Conservation (phyloP, 805 yeast genomes). For the Candida jianshihensis region DNA sequence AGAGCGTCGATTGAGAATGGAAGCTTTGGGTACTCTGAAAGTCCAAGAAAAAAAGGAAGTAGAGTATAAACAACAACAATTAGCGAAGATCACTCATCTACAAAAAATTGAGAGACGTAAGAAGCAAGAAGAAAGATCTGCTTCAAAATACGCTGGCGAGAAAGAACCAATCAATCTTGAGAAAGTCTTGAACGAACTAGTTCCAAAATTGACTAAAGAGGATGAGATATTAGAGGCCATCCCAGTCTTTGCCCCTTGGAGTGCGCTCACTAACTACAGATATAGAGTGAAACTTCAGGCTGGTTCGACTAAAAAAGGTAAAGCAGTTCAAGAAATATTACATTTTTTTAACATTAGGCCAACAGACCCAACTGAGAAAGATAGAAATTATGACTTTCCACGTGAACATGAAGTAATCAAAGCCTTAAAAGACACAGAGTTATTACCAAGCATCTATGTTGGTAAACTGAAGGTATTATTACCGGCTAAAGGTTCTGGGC, state of each 20-base stretch:
- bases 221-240: slow-evolving; percentile 59
- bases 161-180: slow-evolving; percentile 38
- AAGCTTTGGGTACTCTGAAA: slow-evolving; percentile 78
- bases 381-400: slow-evolving; percentile 61
- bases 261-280: slow-evolving; percentile 61
- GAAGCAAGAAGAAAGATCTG: slow-evolving; percentile 32
- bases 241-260: slow-evolving; percentile 94
- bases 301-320: slow-evolving; percentile 77
- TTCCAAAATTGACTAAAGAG: slow-evolving; percentile 23
- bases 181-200: slow-evolving; percentile 33
- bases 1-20: slow-evolving; percentile 68
- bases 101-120: slow-evolving; percentile 28
- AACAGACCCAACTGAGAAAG: slow-evolving; percentile 35
- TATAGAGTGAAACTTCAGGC: slow-evolving; percentile 83
- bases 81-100: slow-evolving; percentile 28
- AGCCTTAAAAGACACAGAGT: slow-evolving; percentile 53
- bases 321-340: slow-evolving; percentile 66
- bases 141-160: slow-evolving; percentile 25
- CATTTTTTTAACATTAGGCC: slow-evolving; percentile 48
- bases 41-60: slow-evolving; percentile 34
- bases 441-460: slow-evolving; percentile 61
- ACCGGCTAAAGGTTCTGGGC: slow-evolving; percentile 38
- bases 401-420: slow-evolving; percentile 53
- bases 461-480: slow-evolving; percentile 60
- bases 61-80: slow-evolving; percentile 26